Percentiles rank a stretch among this genome's conserved stretches.
These are phyloP conservation scores for Alternaria incomplexa DNA, from an alignment of 2,329 filamentous ascomycete species.

Conservation along the genomic window DNA sequence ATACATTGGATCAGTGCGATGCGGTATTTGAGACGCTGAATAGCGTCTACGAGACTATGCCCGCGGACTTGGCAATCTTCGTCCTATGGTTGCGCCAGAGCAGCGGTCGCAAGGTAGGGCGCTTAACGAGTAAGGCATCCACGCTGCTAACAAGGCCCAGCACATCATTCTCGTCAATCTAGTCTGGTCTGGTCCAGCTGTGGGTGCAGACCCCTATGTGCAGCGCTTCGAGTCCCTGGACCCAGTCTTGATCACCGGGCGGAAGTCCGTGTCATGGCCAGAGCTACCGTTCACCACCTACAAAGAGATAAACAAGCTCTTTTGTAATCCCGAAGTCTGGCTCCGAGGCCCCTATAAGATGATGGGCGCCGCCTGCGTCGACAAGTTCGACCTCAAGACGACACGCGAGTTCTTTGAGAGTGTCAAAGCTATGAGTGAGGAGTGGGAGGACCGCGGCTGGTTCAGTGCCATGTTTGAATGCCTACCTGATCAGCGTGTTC, in stretches of 20 bases:
- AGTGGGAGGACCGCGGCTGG: conserved; percentile 9
- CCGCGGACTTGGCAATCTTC: conserved; percentile 5
- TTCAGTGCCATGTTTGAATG: conserved; percentile 13
- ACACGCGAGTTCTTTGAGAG: conserved; percentile 12
- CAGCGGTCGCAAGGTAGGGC: conserved; percentile 1
- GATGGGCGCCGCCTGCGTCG: conserved; percentile 5
- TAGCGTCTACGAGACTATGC: conserved; percentile 4
- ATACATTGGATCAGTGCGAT: conserved; percentile 4
- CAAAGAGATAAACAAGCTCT: conserved; percentile 12
- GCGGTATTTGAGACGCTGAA: conserved; percentile 5
- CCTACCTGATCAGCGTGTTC: conserved; percentile 5
- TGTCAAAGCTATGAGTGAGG: conserved; percentile 8
- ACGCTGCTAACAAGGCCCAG: background rate
- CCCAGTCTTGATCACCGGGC: conserved; percentile 1
- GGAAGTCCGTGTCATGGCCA: conserved; percentile 7
- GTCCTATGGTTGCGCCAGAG: conserved; percentile 6
- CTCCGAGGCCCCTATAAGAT: conserved; percentile 1
- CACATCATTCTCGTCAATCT: conserved; percentile 5
- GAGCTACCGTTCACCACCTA: conserved; percentile 6
- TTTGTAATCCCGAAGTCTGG: conserved; percentile 6
- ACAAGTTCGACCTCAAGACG: conserved; percentile 1
- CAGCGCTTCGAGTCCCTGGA: conserved; percentile 2
- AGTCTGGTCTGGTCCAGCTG: conserved; percentile 3
- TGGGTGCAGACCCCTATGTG: background rate
- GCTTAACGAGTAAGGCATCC: background rate